Percentiles rank a stretch among this genome's conserved stretches.
These are phyloP conservation scores for Prunus fruticosa DNA, from an alignment of 306 rosid genomes.

Conservation along the genomic window DNA sequence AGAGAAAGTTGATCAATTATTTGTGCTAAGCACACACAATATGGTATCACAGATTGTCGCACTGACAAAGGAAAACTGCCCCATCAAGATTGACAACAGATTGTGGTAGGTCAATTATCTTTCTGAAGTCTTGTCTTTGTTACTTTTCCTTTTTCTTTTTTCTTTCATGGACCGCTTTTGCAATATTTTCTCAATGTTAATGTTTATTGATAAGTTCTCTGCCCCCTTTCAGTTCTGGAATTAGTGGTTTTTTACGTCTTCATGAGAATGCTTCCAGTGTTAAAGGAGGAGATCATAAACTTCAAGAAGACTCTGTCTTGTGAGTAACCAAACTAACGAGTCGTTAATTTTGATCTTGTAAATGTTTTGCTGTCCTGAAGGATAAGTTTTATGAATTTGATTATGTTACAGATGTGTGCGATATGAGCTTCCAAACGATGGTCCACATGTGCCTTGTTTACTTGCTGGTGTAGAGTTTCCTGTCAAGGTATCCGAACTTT, in stretches of 20 bases:
- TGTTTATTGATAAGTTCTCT: background rate
- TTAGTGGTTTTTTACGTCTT: constrained; percentile 28
- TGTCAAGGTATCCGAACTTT: constrained; percentile 24
- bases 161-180: no score
- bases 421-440: constrained; percentile 24
- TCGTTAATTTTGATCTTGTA: background rate
- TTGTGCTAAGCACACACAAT: constrained; percentile 17
- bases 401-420: constrained; percentile 32
- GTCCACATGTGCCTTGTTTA: constrained; percentile 19
- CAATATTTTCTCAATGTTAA: background rate
- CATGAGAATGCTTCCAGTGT: background rate
- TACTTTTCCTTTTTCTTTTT: background rate
- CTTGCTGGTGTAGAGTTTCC: constrained; percentile 33
- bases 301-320: constrained; percentile 27
- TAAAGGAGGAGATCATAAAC: background rate
- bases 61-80: background rate
- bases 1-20: constrained; percentile 27
- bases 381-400: background rate
- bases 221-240: constrained; percentile 29
- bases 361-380: background rate
- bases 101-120: constrained; percentile 27
- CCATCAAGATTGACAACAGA: constrained; percentile 4
- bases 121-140: background rate
- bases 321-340: constrained; percentile 10
- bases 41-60: constrained; percentile 25